Evolutionary conservation across 495 filamentous ascomycete species (phyloP).

Genomic region (Clavariopsis aquatica): DNA sequence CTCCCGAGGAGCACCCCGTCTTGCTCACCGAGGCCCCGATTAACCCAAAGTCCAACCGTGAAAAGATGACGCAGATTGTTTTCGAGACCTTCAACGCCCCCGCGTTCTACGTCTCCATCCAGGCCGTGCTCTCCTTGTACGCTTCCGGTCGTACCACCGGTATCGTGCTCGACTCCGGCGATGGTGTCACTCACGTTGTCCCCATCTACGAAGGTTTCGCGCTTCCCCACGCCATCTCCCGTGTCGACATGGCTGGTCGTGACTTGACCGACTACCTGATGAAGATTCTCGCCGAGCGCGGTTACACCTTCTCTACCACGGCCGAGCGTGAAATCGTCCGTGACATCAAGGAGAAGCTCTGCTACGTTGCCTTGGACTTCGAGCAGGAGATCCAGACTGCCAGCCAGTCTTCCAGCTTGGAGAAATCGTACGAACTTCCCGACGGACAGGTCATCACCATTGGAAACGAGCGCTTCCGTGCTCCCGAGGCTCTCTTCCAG

Average conservation of each 20-base stretch:
- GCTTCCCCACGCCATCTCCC: constrained; percentile 97
- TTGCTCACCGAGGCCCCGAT: constrained; percentile 98
- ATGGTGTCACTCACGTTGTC: constrained; percentile 99
- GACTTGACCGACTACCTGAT: constrained; percentile 99
- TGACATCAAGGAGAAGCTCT: constrained; percentile 99
- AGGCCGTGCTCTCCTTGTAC: constrained; percentile 98
- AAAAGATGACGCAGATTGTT: constrained; percentile 99
- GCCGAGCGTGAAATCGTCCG: constrained; percentile 99
- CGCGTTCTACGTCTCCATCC: constrained; percentile 99
- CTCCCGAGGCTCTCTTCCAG: constrained; percentile 99
- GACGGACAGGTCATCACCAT: constrained; percentile 99
- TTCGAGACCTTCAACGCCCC: constrained; percentile 99
- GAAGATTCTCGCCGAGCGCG: constrained; percentile 99
- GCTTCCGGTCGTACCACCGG: constrained; percentile 99
- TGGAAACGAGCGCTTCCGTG: constrained; percentile 99
- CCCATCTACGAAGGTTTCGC: constrained; percentile 99
- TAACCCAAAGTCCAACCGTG: constrained; percentile 99
- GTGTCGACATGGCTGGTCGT: constrained; percentile 99
- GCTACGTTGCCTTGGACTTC: constrained; percentile 99
- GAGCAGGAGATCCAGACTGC: constrained; percentile 99
- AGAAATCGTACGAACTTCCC: constrained; percentile 99
- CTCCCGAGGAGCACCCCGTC: constrained; percentile 99
- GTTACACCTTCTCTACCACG: constrained; percentile 99
- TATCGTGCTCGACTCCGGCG: constrained; percentile 99
- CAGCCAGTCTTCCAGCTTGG: constrained; percentile 93